These are phyloP conservation scores for Naganishia vaughanmartiniae DNA, from an alignment of 768 basidiomycete species.

Conservation along the genomic window DNA sequence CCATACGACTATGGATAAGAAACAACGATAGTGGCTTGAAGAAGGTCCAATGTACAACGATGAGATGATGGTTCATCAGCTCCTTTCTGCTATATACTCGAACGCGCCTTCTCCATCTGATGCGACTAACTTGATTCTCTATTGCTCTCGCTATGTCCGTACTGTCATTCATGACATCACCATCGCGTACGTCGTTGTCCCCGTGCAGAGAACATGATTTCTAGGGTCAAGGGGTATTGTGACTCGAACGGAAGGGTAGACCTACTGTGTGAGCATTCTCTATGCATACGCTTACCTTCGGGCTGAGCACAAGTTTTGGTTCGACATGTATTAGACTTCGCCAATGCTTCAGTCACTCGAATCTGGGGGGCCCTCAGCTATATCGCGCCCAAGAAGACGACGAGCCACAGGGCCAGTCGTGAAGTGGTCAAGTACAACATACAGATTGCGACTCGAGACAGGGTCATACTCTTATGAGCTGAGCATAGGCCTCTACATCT, in stretches of 20 bases:
- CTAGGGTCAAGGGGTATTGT: conserved; percentile 68
- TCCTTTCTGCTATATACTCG: too few species aligned
- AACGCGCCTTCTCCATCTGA: too few species aligned
- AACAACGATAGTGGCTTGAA: too few species aligned
- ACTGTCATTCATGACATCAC: too few species aligned
- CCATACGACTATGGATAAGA: too few species aligned
- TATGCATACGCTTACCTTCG: not conserved
- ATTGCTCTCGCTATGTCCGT: too few species aligned
- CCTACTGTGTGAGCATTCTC: conserved; percentile 66
- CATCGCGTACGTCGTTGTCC: too few species aligned
- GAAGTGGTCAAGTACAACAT: conserved; percentile 79
- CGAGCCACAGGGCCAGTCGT: conserved; percentile 60
- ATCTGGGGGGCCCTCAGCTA: conserved; percentile 62
- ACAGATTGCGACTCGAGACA: too few species aligned
- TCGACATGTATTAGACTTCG: conserved; percentile 73
- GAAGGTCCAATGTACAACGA: too few species aligned
- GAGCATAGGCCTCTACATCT: conserved; percentile 75
- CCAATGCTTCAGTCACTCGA: conserved; percentile 74
- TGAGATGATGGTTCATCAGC: too few species aligned
- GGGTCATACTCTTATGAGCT: not conserved
- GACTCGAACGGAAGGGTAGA: conserved; percentile 64
- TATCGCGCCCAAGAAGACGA: conserved; percentile 59
- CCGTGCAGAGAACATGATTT: conserved; percentile 64
- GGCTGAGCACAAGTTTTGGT: not conserved
- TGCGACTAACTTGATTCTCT: too few species aligned